Base-by-base conservation (phyloP, 1,139 yeast species). In the Geotrichum citri-aurantii region DNA sequence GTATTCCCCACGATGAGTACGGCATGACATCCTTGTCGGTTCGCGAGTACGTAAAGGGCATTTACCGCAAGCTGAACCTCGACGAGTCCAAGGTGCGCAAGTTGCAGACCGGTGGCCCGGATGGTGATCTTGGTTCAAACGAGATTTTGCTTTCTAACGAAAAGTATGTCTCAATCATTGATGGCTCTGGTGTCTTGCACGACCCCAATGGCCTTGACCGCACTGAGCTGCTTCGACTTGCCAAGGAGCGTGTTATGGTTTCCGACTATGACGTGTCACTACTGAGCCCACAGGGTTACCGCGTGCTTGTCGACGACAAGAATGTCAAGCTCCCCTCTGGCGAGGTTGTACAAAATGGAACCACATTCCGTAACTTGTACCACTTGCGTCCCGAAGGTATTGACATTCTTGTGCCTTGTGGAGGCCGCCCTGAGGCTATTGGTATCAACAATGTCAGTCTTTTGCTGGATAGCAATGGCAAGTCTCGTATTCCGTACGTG, bases 31-130 rank as follows among this genome's bases (percentile, higher is more conserved):
- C 97, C 11, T 78, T 92, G 65, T 89, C 97, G 54, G 98, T 93
- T 55, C 85, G 99, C 69, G 89, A 96, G 58, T 93, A 86, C 73
- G 95, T 93, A 61, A 86, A 88, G 72, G 89, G 90, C 71, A 85
- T 92, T 63, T 93, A 92, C 73, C 87, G 89, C 66, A 88, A 90
- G 73, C 80, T 87, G 63, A 69, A 75, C n/a, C 77, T 92, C 63
- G 75, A 76, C 50, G 83, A 86, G 65, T 75, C 81, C 62, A 75
- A 81, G 44, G 81, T 92, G 61, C 81, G 80, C 68, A 93, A 93
- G 76, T 79, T 93, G 71, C 99, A 93, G 78, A 93, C 98, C 59
- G 99, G 98, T 75, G 99, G 99, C 52, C 99, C 99, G 63, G 98
- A 93, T 75, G 99, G 99, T 69, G 99, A 93, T 75, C 81, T 93